Conservation (phyloP, 768 basidiomycete species). For the Trametes gibbosa region DNA sequence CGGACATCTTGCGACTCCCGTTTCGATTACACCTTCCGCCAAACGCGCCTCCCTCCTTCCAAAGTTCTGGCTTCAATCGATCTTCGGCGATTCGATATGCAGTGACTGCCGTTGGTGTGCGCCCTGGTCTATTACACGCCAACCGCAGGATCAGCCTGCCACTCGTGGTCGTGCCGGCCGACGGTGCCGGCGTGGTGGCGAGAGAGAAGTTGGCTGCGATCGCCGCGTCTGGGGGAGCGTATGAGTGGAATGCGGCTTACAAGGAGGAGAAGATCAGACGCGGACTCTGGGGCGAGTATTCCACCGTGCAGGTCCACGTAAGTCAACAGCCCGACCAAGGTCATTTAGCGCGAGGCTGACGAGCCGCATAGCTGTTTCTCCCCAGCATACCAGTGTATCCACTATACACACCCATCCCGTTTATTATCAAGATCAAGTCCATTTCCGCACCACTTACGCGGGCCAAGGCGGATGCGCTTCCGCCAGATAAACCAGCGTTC, state of each 20-base stretch:
- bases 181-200: not conserved
- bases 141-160: constrained; percentile 2
- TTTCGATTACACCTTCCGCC: constrained; percentile 16
- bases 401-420: constrained; percentile 12
- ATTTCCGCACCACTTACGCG: constrained; percentile 1
- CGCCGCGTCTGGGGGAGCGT: not conserved
- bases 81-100: constrained; percentile 5
- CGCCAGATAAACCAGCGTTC: constrained; percentile 6
- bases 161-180: constrained; percentile 10
- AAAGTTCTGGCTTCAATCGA: not conserved
- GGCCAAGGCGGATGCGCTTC: not conserved
- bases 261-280: constrained; percentile 3
- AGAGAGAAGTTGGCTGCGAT: not conserved
- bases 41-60: constrained; percentile 8
- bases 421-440: constrained; percentile 13
- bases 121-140: constrained; percentile 1
- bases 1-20: constrained; percentile 6
- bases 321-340: not conserved
- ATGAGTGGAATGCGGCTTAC: not conserved
- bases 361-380: constrained; percentile 4
- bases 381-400: constrained; percentile 10
- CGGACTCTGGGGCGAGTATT: constrained; percentile 8
- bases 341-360: no score
- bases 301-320: constrained; percentile 8
- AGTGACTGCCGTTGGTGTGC: constrained; percentile 16